Evolutionary conservation across 1,139 yeast genomes (phyloP), one percentile per base, ranked within the genome.

Genomic region (Candida sp.): DNA sequence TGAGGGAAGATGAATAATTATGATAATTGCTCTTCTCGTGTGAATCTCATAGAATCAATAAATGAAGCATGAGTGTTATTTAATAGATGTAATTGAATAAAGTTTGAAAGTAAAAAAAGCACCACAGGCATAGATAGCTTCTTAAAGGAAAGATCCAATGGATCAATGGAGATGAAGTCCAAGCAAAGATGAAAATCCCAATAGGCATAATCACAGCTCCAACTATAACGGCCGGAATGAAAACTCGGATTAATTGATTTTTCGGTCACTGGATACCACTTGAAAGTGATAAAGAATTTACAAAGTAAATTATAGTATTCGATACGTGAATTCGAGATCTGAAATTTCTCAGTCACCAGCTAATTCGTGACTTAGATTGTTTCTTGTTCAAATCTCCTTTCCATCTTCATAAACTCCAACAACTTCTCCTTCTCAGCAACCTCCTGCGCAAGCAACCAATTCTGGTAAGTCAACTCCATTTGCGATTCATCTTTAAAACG

Each of bases 171-270:
- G 55, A 42, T 12, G 53, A 45, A 9, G 59, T 46, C 64, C 64
- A 59, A 1, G 49, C 62, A 44, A 59, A 58, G 23, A 59, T 55
- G 36, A 56, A 46, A 5, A 58, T 38, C 6, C 63, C 63, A 38
- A 49, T 42, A 2, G 64, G 62, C 60, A 58, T 51, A 29, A 52
- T 33, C 6, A 56, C 36, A 45, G 55, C 45, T 2, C 63, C 63
- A 30, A 50, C 33, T 22, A 58, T 56, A 57, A 81, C 66, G 6
- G 79, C 65, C 7, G 75, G 77, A 38, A 83, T 61, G 44, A 86
- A 70, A 46, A n/a, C n/a, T n/a, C n/a, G n/a, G n/a, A n/a, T n/a
- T n/a, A n/a, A n/a, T n/a, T n/a, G n/a, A n/a, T n/a, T n/a, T n/a
- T n/a, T n/a, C n/a, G n/a, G n/a, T n/a, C n/a, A n/a, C n/a, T n/a